Evolutionary conservation across 164 flowering plant genomes (phyloP).

Genomic region (Pachysandra terminalis): DNA sequence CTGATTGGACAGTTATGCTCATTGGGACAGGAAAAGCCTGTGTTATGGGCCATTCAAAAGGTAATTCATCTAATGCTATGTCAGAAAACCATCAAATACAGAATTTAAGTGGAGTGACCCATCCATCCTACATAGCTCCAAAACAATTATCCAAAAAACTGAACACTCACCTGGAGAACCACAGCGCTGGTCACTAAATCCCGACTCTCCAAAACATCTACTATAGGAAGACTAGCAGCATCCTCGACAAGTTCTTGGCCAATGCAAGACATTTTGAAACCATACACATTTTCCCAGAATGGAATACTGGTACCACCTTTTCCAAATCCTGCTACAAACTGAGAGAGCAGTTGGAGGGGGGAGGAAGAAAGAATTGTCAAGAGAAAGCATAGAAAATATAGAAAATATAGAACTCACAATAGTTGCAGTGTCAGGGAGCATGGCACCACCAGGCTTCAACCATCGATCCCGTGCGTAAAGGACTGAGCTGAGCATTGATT

Average conservation of each 20-base stretch:
- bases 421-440: constrained; percentile 94
- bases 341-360: constrained; percentile 11
- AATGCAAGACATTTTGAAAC: constrained; percentile 76
- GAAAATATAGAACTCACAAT: constrained; percentile 47
- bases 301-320: constrained; percentile 86
- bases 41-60: background rate
- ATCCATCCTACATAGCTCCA: background rate
- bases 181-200: constrained; percentile 67
- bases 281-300: constrained; percentile 94
- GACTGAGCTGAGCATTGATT: constrained; percentile 94
- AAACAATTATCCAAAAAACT: background rate
- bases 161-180: constrained; percentile 59
- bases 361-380: background rate
- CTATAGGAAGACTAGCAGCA: constrained; percentile 72
- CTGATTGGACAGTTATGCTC: background rate
- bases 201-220: constrained; percentile 59
- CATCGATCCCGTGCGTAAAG: constrained; percentile 89
- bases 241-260: constrained; percentile 70
- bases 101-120: background rate
- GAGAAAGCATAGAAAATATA: background rate
- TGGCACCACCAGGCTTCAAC: constrained; percentile 98
- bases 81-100: background rate
- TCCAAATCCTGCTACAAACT: constrained; percentile 98
- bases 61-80: background rate
- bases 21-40: background rate